Base-by-base conservation (phyloP, 148 eudicot species). In the Fagopyrum tataricum region DNA sequence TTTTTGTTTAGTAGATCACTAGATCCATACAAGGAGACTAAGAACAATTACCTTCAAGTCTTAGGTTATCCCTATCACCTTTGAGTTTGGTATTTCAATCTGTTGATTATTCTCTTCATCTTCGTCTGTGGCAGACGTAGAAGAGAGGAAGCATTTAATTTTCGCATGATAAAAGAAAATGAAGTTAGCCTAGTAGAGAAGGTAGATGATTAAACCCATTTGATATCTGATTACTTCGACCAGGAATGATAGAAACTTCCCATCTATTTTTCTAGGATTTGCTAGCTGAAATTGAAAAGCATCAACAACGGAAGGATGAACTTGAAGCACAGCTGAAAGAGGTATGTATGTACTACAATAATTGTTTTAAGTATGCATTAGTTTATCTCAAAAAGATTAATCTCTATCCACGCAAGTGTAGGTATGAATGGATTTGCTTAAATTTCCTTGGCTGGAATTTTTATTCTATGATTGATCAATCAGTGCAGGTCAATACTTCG, bases 141-240 rank as follows among this genome's bases (percentile, higher is more conserved):
- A 37, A 84, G 79, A 77, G 85, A 82, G 75, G 85, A 82, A 72
- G 84, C 87, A n/a, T 43, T 79, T 17, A 74, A 48, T 44, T 84
- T 79, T 73, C 85, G 85, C 26, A 46, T 76, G 12, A 73, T 74
- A 67, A 86, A 78, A 76, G 74, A 73, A 1, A 71, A 67, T 21
- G 87, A 82, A 76, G 82, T 80, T 11, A 74, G 69, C 77, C 82
- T 80, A 77, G 48, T 73, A 48, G 87, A 86, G 77, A 82, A 84
- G 89, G 89, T 84, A 75, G 51, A 31, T 44, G 66, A n/a, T 46
- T 49, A 24, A 64, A 64, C 46, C 40, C 15, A 66, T 14, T 15
- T 39, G 47, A 43, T 12, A 49, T 49, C 55, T 6, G 5, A 49
- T 49, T 59, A 52, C 58, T 52, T 52, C 2, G 58, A 52, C 23